These are phyloP conservation scores for Helianthus annuus DNA, from an alignment of 129 eudicot genomes.

Conservation along the genomic window DNA sequence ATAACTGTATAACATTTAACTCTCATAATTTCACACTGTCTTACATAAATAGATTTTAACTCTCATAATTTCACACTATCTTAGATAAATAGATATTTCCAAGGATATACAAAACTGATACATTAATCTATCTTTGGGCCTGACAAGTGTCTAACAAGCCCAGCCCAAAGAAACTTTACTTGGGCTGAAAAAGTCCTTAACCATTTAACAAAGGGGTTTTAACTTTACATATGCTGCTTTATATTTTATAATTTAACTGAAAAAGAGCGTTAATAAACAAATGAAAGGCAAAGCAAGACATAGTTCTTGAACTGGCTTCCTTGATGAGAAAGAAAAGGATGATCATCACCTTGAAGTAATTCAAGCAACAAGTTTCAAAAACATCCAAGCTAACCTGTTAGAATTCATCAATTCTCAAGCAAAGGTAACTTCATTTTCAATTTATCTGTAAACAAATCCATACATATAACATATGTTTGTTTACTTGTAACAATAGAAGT, in stretches of 20 bases:
- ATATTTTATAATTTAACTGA: not conserved
- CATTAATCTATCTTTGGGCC: not conserved
- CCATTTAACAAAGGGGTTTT: not conserved
- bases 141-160: too few species aligned
- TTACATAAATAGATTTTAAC: too few species aligned
- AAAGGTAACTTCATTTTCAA: constrained; percentile 8
- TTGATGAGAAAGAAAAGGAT: constrained; percentile 20
- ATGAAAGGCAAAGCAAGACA: not conserved
- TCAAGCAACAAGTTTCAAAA: not conserved
- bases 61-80: too few species aligned
- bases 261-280: not conserved
- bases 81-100: too few species aligned
- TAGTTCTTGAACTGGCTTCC: not conserved
- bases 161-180: too few species aligned
- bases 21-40: too few species aligned
- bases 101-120: not conserved
- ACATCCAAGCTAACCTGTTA: constrained; percentile 16
- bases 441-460: constrained; percentile 9
- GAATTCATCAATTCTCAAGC: constrained; percentile 24
- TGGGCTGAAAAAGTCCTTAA: not conserved
- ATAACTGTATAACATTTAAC: too few species aligned
- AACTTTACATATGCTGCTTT: too few species aligned
- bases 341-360: constrained; percentile 4
- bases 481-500: too few species aligned
- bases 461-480: not conserved